These are phyloP conservation scores for Hemisphaericaspora lyxosophila DNA, from an alignment of 1,139 yeast genomes.

Conservation along the genomic window DNA sequence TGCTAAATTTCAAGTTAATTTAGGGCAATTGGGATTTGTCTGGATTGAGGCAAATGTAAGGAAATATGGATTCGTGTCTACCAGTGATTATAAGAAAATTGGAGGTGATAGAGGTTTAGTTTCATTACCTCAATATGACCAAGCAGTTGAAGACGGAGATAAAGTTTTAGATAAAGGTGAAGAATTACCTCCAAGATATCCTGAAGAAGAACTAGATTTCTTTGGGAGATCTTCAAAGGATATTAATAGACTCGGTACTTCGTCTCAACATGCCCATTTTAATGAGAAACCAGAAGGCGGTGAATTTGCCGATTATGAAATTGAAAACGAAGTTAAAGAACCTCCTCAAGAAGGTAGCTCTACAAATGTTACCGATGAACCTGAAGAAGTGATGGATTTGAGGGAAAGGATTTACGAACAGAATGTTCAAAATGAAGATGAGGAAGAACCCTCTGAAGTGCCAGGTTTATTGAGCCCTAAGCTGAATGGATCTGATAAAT, in stretches of 20 bases:
- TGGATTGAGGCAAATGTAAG: conserved; percentile 94
- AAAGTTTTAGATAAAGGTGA: conserved; percentile 70
- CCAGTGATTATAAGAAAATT: conserved; percentile 47
- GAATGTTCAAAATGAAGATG: conserved; percentile 18
- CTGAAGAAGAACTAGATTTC: conserved; percentile 62
- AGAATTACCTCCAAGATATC: conserved; percentile 68
- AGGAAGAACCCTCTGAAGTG: conserved; percentile 11
- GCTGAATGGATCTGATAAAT: conserved; percentile 2
- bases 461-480: conserved; percentile 11
- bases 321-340: conserved; percentile 18
- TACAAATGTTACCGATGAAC: conserved; percentile 32
- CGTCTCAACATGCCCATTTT: conserved; percentile 19
- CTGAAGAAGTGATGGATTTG: conserved; percentile 42
- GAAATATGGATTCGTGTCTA: conserved; percentile 85
- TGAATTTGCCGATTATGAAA: conserved; percentile 14
- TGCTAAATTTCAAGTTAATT: conserved; percentile 75
- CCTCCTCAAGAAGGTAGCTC: conserved; percentile 17
- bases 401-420: conserved; percentile 40
- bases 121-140: conserved; percentile 40
- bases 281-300: conserved; percentile 14
- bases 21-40: conserved; percentile 91
- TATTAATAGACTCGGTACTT: conserved; percentile 21
- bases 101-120: conserved; percentile 47
- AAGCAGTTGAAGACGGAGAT: conserved; percentile 29
- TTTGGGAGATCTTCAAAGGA: conserved; percentile 48